Base-by-base conservation (phyloP, 2,329 filamentous ascomycete species). In the Colletotrichum horii region DNA sequence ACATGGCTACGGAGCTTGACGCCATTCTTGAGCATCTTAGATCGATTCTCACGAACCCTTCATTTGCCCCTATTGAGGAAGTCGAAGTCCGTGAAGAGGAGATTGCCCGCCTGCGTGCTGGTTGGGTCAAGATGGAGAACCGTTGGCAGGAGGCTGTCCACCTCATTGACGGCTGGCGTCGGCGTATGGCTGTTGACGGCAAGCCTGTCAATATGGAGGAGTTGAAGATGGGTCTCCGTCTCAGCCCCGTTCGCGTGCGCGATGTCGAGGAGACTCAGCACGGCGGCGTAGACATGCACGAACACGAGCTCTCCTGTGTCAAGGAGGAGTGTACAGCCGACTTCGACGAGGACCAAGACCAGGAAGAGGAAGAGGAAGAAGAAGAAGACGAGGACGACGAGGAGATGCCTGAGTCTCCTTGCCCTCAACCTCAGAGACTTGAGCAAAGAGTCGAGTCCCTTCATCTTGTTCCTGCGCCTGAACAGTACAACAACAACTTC, bases 1-100 rank as follows among this genome's bases (percentile, higher is more conserved):
- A 96, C 60, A 90, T 98, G 76, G 92, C 94, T 1, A 82, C 86
- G 11, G 94, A 97, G 78, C 91, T 98, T 85, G 93, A 96, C 69
- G 88, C 88, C 8, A 93, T 98, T 12, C 89, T 98, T 76, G 92
- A 94, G 38, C 95, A 98, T 81, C 90, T 99, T 78, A 91, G 94
- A 78, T 94, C 91, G 4, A 91, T 99, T 48, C 88, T 99, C 60
- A 98, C 96, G 11, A 98, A 98, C 81, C 97, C 97, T 2, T 98
- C 96, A 4, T 99, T 98, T 83, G 97, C 98, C 16, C 95, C 96
- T 1, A 92, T 98, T 26, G 97, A 98, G 80, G 97, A 98, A 83
- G 95, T 99, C 3, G 93, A 97, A 81, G 86, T 96, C n/a, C 92
- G 96, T 70, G 96, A 99, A 78, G 94, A 97, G 75, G 96, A 98